phyloP scores from a whole-genome alignment of 176 grass and related monocot genomes.

The Avena insularis region DNA sequence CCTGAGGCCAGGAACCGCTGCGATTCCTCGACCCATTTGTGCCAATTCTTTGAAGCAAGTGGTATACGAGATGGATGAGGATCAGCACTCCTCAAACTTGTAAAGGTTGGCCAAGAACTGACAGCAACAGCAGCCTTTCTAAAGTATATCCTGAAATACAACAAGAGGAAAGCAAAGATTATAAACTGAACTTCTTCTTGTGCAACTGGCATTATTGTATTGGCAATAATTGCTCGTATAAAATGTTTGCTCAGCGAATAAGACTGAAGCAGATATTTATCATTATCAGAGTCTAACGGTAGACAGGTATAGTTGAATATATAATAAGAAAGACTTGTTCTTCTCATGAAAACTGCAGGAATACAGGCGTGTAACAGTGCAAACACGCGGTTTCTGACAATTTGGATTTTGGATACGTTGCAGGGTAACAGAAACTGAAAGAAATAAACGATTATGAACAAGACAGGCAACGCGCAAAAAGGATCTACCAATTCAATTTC shows the following conservation, averaged over 20 bases:
- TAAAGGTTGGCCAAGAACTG: not conserved
- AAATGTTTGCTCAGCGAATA: slow-evolving; percentile 20
- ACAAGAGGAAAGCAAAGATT: slow-evolving; percentile 4
- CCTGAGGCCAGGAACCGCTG: not conserved
- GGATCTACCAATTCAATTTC: too few species aligned
- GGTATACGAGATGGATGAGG: not conserved
- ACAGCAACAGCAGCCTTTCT: not conserved
- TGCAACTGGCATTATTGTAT: slow-evolving; percentile 42
- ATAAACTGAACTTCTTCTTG: slow-evolving; percentile 12
- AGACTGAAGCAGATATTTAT: slow-evolving; percentile 11
- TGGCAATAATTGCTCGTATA: slow-evolving; percentile 44
- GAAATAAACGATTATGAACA: not conserved
- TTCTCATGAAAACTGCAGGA: not conserved
- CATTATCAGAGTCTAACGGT: slow-evolving; percentile 10
- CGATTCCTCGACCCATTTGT: slow-evolving; percentile 42
- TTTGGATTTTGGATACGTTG: not conserved
- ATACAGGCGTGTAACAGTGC: not conserved
- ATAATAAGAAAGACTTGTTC: slow-evolving; percentile 21
- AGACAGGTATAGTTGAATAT: not conserved
- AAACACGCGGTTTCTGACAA: slow-evolving; percentile 17
- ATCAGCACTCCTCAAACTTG: not conserved
- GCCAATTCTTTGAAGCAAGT: slow-evolving; percentile 27
- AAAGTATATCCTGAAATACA: slow-evolving; percentile 41
- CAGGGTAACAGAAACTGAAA: not conserved
- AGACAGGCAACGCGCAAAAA: not conserved